A percentile compares a stretch with the other conserved stretches of the same genome.
Evolutionary conservation across 2,329 filamentous ascomycete genomes (phyloP).

Genomic region (Diplodia sapinea): DNA sequence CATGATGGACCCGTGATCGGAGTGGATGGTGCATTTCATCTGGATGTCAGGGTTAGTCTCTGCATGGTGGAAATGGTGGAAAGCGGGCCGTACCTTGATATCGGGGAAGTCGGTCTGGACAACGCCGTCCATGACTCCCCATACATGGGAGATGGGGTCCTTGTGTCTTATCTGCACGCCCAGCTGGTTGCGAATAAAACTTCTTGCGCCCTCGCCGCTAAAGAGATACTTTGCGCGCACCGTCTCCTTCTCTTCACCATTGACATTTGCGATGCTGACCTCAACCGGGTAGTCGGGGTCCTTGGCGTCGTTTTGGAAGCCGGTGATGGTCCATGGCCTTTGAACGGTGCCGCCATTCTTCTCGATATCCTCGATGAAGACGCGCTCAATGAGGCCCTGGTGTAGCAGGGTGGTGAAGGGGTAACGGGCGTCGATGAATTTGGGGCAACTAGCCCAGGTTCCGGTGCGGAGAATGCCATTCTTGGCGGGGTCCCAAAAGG

Average conservation of each 20-base stretch:
- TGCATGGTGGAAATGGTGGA: background rate
- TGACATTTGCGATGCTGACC: conserved; percentile 76
- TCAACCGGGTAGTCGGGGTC: conserved; percentile 78
- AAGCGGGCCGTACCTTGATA: conserved; percentile 56
- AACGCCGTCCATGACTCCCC: conserved; percentile 71
- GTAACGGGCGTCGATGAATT: conserved; percentile 72
- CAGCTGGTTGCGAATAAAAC: conserved; percentile 66
- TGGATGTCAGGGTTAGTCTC: conserved; percentile 36
- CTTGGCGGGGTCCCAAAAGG: conserved; percentile 66
- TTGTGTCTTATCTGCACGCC: conserved; percentile 70
- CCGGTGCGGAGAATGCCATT: conserved; percentile 66
- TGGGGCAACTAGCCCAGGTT: conserved; percentile 85
- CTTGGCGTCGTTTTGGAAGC: conserved; percentile 64
- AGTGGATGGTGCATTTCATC: conserved; percentile 73
- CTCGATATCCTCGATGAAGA: conserved; percentile 66
- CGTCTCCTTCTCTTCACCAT: conserved; percentile 72
- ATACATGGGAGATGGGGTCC: conserved; percentile 67
- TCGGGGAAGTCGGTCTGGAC: conserved; percentile 68
- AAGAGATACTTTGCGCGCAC: conserved; percentile 67
- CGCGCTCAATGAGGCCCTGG: conserved; percentile 67
- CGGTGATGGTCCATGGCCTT: conserved; percentile 66
- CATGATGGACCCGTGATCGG: conserved; percentile 68
- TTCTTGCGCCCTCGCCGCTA: conserved; percentile 66
- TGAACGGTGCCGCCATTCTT: conserved; percentile 63
- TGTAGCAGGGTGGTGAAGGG: conserved; percentile 68